Base-by-base conservation (phyloP, 1,284 basidiomycete species). In the Trichosporon sp. region DNA sequence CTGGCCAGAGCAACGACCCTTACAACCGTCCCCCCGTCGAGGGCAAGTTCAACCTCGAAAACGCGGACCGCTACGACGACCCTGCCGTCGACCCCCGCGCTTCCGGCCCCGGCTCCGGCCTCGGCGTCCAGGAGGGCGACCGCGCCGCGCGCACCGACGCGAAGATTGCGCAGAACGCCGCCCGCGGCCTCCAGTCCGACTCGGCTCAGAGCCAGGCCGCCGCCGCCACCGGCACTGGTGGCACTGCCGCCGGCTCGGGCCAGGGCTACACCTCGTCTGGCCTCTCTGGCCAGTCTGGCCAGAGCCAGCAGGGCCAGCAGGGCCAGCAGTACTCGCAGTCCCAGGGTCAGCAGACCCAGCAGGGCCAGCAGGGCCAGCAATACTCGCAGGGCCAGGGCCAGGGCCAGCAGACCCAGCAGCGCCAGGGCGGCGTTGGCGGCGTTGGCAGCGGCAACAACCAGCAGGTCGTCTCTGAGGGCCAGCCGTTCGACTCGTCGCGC, bases 11-110 rank as follows among this genome's bases (percentile, higher is more conserved):
- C 31, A 54, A 54, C 51, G 59, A 63, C 59, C 59, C 59, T 14
- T 63, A 37, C 59, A 35, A 35, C 59, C 59, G 59, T 31, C 31
- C 59, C 16, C 59, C 59, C 59, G 59, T 63, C 32, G 59, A 63
- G 31, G 59, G 59, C 59, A 37, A 63, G 59, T 63, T 63, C 59
- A 35, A 63, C 31, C 37, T 63, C 32, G 14, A 37, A 16, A 63
- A 63, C 59, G 59, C 59, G 32, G 59, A 63, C 59, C 59, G 59
- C 31, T 63, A 63, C 59, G 59, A 37, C 32, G 59, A 63, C 59
- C 59, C 59, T 10, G 32, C 19, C 32, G 59, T 63, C 32, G 32
- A 63, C 59, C 32, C 59, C 12, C 31, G 59, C 59, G 59, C 59
- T 5, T 35, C 59, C 2, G 59, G 59, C 31, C 59, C 59, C 31